Conservation (phyloP, 1,284 basidiomycete species). For the Trichosporon coremiiforme region DNA sequence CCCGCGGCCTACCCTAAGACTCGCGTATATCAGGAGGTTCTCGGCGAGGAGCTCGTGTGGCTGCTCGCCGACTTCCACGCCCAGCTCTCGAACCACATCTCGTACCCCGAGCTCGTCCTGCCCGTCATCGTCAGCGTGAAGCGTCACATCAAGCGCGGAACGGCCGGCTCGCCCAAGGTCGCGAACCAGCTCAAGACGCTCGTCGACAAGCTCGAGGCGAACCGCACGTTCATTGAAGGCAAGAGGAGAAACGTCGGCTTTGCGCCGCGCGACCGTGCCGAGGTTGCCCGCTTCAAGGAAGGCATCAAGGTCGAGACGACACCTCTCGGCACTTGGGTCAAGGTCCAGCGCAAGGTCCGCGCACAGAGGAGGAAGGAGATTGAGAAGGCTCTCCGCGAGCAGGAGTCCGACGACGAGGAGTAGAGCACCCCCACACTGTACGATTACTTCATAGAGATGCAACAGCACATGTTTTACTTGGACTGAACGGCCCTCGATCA, state of each 20-base stretch:
- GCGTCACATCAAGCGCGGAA: conserved; percentile 66
- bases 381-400: conserved; percentile 59
- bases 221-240: conserved; percentile 72
- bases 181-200: conserved; percentile 66
- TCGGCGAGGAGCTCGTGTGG: conserved; percentile 79
- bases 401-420: conserved; percentile 29
- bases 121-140: conserved; percentile 74
- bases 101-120: conserved; percentile 91
- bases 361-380: conserved; percentile 69
- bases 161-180: conserved; percentile 58
- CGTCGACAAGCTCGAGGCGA: conserved; percentile 81
- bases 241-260: conserved; percentile 70
- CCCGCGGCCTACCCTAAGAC: conserved; percentile 89
- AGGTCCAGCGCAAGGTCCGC: conserved; percentile 75
- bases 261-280: conserved; percentile 66
- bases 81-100: conserved; percentile 69
- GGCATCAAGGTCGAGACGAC: conserved; percentile 66
- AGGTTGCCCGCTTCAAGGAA: conserved; percentile 73
- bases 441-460: conserved; percentile 16
- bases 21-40: conserved; percentile 77
- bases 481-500: not conserved
- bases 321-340: conserved; percentile 77
- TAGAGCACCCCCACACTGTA: conserved; percentile 8
- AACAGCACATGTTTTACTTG: conserved; percentile 2
- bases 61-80: conserved; percentile 76